Base-by-base conservation (phyloP, 768 basidiomycete genomes). In the Chlorophyllum brunneum region DNA sequence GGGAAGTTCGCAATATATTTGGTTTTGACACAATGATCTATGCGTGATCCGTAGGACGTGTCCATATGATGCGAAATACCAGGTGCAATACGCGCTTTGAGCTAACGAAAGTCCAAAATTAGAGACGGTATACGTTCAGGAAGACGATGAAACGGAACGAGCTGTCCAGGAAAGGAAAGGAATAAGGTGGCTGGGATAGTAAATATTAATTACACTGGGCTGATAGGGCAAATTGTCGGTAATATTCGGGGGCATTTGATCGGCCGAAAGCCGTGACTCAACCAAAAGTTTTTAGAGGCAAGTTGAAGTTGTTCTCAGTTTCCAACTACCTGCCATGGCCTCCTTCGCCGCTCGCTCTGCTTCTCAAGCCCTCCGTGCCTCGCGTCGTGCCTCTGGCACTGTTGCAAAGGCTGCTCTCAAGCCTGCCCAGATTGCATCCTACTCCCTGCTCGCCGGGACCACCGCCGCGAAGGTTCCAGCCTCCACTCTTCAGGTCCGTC, bases 371-470 rank as follows among this genome's bases (percentile, higher is more conserved):
- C 71, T 89, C 49, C 86, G 86, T 57, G 74, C 79, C 48, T 76
- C 83, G 51, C 85, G 86, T 67, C 83, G 84, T 58, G 77, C 78
- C n/a, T 72, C 85, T 33, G 80, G 82, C 58, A 64, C 70, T 29
- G 63, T 76, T 30, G 61, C 70, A 18, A 72, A 70, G 56, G 59
- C 68, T 34, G 61, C 74, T 26, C 57, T 67, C 36, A 75, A 65
- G 62, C 73, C 76, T 36, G 63, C 70, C 20, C 78, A 80, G 59
- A 61, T 73, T 10, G 83, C 86, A 5, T 82, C 84, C 31, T 88
- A 85, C 70, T 90, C 90, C 38, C 68, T 88, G 51, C 75, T 89
- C 31, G 71, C 79, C 38, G 77, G 77, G 56, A 71, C 78, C 9
- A 68, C 71, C 47, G 70, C 68, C 37, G 67, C 72, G 36, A 70